Evolutionary conservation across 2,329 filamentous ascomycete genomes (phyloP), one percentile per base, ranked within the genome.

Genomic region (Xylaria sp.): DNA sequence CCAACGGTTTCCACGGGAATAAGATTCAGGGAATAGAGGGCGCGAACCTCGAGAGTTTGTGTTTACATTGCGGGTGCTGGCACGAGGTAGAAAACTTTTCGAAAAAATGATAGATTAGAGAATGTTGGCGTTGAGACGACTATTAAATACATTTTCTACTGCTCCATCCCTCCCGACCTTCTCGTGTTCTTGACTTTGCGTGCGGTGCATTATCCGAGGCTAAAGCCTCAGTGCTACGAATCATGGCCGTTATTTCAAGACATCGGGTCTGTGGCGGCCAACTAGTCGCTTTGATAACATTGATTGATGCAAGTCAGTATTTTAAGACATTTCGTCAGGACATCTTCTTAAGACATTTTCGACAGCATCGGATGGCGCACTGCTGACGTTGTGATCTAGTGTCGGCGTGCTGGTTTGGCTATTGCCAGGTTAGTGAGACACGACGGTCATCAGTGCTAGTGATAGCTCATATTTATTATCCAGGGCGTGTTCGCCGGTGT

Each of bases 401-500:
- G 57, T 76, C 76, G 30, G 70, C 74, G 5, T 77, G 75, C 42
- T 77, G 75, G 75, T 78, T 77, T 64, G 76, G 76, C 8, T 77
- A 77, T 54, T 75, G 72, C 58, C 76, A 78, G 71, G 75, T 75
- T 55, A 73, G 69, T 42, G 78, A 74, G 8, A 68, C 69, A 60
- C n/a, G 14, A 36, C 5, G 42, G 12, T 11, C 19, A 36, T 2
- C 51, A 39, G 50, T 45, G 56, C 45, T 19, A 45, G 30, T 24
- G 47, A 19, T 4, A 42, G 21, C 50, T 61, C 12, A 66, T n/a
- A 3, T 24, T 32, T 27, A 42, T 17, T 12, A 4, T 74, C 36
- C 73, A 83, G 76, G 81, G 81, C 2, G 81, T 83, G 7, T 82
- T 82, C 61, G 80, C 81, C 0, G 81, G 81, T 5, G 81, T 82